Percentiles rank a stretch among this genome's conserved stretches.
These are phyloP conservation scores for Trypanosoma brucei DNA, from an alignment of 208 protist genomes.

Conservation along the genomic window DNA sequence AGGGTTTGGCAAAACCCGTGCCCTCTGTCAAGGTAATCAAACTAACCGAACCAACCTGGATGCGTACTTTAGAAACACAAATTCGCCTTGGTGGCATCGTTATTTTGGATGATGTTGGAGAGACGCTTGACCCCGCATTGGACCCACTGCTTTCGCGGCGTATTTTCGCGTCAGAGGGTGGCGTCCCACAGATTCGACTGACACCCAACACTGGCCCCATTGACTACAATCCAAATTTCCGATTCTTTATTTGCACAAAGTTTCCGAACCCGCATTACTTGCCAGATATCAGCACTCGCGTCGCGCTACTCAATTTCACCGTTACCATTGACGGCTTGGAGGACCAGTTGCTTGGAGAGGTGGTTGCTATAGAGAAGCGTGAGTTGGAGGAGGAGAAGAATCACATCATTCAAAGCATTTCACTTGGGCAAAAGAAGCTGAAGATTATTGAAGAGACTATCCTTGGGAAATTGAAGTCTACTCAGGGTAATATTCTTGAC, in stretches of 20 bases:
- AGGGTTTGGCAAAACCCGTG: slow-evolving; percentile 18
- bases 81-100: slow-evolving; percentile 91
- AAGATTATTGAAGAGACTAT: slow-evolving; percentile 92
- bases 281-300: slow-evolving; percentile 94
- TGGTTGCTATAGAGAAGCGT: slow-evolving; percentile 91
- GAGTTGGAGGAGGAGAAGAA: slow-evolving; percentile 95
- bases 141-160: slow-evolving; percentile 90
- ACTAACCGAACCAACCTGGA: slow-evolving; percentile 88
- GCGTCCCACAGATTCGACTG: slow-evolving; percentile 77
- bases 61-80: slow-evolving; percentile 89
- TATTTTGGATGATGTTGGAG: slow-evolving; percentile 93
- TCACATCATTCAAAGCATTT: slow-evolving; percentile 88
- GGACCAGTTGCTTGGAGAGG: slow-evolving; percentile 94
- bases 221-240: slow-evolving; percentile 90
- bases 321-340: slow-evolving; percentile 94
- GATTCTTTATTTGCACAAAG: slow-evolving; percentile 94
- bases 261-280: slow-evolving; percentile 95
- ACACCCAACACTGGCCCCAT: slow-evolving; percentile 85
- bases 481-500: slow-evolving; percentile 93
- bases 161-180: slow-evolving; percentile 76
- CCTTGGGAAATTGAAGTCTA: slow-evolving; percentile 82
- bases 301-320: slow-evolving; percentile 97
- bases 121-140: slow-evolving; percentile 93
- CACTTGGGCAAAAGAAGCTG: slow-evolving; percentile 90
- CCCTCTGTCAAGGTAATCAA: slow-evolving; percentile 77